A percentile compares a stretch with the other conserved stretches of the same genome.
Conservation (phyloP, 169 alveolate species). For the Perkinsus chesapeaki region DNA sequence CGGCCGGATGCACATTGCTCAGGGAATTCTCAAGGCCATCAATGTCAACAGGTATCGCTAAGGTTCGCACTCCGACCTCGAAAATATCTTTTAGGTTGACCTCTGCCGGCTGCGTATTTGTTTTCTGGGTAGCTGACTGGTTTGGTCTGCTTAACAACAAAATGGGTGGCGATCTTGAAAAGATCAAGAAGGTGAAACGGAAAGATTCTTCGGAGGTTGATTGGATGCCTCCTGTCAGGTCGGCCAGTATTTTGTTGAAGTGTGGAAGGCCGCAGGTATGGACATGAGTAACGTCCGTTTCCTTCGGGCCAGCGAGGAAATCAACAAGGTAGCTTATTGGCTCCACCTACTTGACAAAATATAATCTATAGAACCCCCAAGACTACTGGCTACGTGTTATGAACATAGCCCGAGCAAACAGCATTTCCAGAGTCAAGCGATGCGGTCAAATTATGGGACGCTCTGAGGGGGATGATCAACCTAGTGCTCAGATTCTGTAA, state of each 20-base stretch:
- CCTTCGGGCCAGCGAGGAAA: slow-evolving; percentile 97
- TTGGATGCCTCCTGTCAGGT: slow-evolving; percentile 39
- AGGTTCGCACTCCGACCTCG: not conserved
- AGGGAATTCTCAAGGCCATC: slow-evolving; percentile 81
- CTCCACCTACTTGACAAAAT: too few species aligned
- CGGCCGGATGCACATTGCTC: slow-evolving; percentile 99
- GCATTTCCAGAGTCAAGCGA: slow-evolving; percentile 84
- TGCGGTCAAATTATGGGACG: slow-evolving; percentile 99
- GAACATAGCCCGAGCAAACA: slow-evolving; percentile 87
- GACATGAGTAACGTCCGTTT: slow-evolving; percentile 88
- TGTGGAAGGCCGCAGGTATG: slow-evolving; percentile 99
- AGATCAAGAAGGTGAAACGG: slow-evolving; percentile 39
- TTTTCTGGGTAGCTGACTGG: slow-evolving; percentile 99
- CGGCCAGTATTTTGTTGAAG: slow-evolving; percentile 95
- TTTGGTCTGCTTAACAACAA: slow-evolving; percentile 96
- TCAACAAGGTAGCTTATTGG: slow-evolving; percentile 59
- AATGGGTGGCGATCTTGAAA: slow-evolving; percentile 95
- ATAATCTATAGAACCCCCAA: slow-evolving; percentile 66
- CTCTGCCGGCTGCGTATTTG: slow-evolving; percentile 90
- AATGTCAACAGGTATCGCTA: slow-evolving; percentile 16
- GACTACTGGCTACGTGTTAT: slow-evolving; percentile 93
- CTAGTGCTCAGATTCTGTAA: slow-evolving; percentile 69
- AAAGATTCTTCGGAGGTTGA: not conserved
- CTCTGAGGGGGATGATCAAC: slow-evolving; percentile 88
- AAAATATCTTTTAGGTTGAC: slow-evolving; percentile 48